Base-by-base conservation (phyloP, 2,329 filamentous ascomycete species). In the Diaporthe eres region DNA sequence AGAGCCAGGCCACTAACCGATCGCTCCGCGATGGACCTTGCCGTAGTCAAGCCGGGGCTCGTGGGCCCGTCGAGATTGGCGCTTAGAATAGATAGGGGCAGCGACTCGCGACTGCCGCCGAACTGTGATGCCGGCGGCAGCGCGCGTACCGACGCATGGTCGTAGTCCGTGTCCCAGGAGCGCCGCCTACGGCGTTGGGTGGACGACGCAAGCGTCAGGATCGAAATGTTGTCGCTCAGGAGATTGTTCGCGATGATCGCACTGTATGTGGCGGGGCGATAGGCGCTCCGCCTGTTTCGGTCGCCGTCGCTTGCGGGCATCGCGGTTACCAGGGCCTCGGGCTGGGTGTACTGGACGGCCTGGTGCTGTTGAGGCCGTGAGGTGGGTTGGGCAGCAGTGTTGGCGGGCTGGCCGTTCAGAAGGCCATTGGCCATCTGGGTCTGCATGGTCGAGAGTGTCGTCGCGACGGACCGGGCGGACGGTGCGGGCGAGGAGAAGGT, bases 401-500 rank as follows among this genome's bases (percentile, higher is more conserved):
- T 75, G 85, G 87, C 79, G 75, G 78, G 79, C 76, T 81, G 82
- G 44, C 77, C 79, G 72, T 81, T 83, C 73, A 81, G 81, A 68
- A 81, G 84, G 28, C 87, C 88, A 72, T 90, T 91, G 6, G 91
- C 90, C 4, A 91, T 90, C 77, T 91, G 88, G 1, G 94, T 96
- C 81, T 96, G 94, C 76, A 97, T 95, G 0, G 94, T 97, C 0
- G 95, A 97, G 74, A 97, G 87, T 1, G 94, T 97, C 0, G 94
- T 97, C 1, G 94, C 94, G 72, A 97, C 87, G 3, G 94, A 96
- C 77, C 92, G 93, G 65, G 95, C 92, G 10, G 94, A 96, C 37
- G 94, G 94, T 47, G 94, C 93, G 2, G 94, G 94, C 17, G 94
- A 96, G 25, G 94, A 96, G 82, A 96, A 96, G 51, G 94, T 95